Base-by-base conservation (phyloP, 2,329 filamentous ascomycete species). In the Sporothrix euskadiensis region DNA sequence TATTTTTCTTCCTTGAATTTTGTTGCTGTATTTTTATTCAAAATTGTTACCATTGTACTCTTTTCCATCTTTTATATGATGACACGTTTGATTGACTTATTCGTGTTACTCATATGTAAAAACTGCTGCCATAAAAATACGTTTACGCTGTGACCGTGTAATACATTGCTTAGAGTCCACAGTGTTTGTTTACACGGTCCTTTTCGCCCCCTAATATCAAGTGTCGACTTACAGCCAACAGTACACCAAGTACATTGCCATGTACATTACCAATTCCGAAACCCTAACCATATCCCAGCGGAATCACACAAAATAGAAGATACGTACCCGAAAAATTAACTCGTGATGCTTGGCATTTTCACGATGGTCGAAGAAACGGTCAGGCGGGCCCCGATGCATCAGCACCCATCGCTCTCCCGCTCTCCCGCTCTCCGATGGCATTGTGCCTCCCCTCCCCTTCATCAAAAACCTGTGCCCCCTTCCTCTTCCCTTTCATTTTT, bases 161-260 rank as follows among this genome's bases (percentile, higher is more conserved):
- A 19, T 56, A 56, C 7, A 26, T 26, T 8, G n/a, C 22, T 6
- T 26, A 12, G 7, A 56, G n/a, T 10, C 22, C 3, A 56, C 52
- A 56, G n/a, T 12, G 22, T 32, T n/a, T 59, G 56, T 59, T 59
- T 59, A 59, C 30, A 59, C 56, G 35, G 56, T 59, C 56, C 56
- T 35, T 6, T 10, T 32, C 30, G 26, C 56, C 56, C 56, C 56
- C 35, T 35, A 8, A 35, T 35, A 59, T 59, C 30, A 19, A 1
- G 4, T 19, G 56, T 5, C 41, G 44, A 16, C 14, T 49, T 16
- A 19, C 44, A 49, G 14, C 44, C 44, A 30, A 4, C 52, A 56
- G 26, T 26, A 26, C 26, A n/a, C n/a, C n/a, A 3, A 56, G 26
- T 26, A 35, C 35, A 35, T 35, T 35, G 4, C 8, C 35, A 35